A percentile compares a stretch with the other conserved stretches of the same genome.
Conservation (phyloP, 75 land plant species). For the Pinus albicaulis region DNA sequence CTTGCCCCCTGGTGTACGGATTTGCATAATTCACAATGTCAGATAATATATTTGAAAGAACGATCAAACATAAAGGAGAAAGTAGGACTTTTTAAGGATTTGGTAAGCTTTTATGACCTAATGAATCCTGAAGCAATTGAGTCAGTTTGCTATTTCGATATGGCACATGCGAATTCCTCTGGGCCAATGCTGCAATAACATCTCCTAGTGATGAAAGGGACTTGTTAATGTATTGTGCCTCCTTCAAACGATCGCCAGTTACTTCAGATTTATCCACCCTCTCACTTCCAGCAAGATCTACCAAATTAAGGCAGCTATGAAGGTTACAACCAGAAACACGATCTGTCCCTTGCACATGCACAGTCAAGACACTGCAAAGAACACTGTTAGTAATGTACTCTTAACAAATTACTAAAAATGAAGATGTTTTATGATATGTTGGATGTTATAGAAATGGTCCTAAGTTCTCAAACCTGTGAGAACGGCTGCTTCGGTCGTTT, state of each 20-base stretch:
- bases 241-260: constrained; percentile 86
- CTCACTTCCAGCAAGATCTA: constrained; percentile 98
- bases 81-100: background rate
- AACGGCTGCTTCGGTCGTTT: constrained; percentile 80
- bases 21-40: background rate
- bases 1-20: constrained; percentile 45
- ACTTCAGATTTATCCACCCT: constrained; percentile 90
- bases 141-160: constrained; percentile 98
- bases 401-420: constrained; percentile 2
- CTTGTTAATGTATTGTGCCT: constrained; percentile 89
- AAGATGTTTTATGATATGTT: background rate
- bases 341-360: constrained; percentile 75
- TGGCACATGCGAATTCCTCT: constrained; percentile 79
- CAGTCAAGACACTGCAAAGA: constrained; percentile 68
- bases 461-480: constrained; percentile 68
- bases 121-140: constrained; percentile 82
- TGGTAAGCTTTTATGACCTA: constrained; percentile 47
- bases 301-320: constrained; percentile 80
- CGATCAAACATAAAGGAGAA: constrained; percentile 1
- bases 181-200: constrained; percentile 83
- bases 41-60: background rate
- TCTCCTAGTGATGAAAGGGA: constrained; percentile 91
- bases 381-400: background rate
- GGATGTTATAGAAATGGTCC: background rate
- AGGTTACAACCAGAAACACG: constrained; percentile 38